Evolutionary conservation across 2,329 filamentous ascomycete species (phyloP).

Genomic region (Colletotrichum musicola): DNA sequence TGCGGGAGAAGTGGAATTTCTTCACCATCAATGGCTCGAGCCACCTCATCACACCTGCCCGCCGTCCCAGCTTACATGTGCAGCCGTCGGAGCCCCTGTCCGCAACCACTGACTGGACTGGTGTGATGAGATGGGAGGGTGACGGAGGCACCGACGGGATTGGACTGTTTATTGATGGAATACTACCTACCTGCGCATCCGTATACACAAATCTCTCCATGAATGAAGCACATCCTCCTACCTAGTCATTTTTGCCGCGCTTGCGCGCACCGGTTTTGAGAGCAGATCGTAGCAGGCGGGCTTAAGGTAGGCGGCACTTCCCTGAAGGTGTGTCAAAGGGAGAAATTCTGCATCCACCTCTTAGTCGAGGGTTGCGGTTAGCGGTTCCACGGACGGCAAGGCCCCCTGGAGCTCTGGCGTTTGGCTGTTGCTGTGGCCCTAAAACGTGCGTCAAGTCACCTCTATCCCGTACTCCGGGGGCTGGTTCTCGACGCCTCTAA

Average conservation of each 20-base stretch:
- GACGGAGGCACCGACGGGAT: conserved; percentile 16
- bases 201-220: neutral
- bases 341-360: conserved; percentile 9
- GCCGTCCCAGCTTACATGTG: conserved; percentile 15
- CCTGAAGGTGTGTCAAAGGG: neutral
- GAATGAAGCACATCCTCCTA: neutral
- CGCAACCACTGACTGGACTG: neutral
- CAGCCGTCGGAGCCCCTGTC: conserved; percentile 1
- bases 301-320: conserved; percentile 25
- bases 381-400: conserved; percentile 24
- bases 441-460: conserved; percentile 37
- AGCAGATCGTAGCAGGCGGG: neutral
- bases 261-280: neutral
- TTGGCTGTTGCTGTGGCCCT: conserved; percentile 28
- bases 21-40: conserved; percentile 25
- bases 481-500: conserved; percentile 33
- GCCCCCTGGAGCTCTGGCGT: conserved; percentile 18
- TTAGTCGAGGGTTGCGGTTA: conserved; percentile 4
- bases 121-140: conserved; percentile 15
- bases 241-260: neutral
- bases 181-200: neutral
- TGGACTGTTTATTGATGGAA: conserved; percentile 19
- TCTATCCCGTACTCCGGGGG: conserved; percentile 26
- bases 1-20: conserved; percentile 31
- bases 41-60: conserved; percentile 14